Conservation (phyloP, 495 filamentous ascomycete species). For the Trichocladium antarcticum region DNA sequence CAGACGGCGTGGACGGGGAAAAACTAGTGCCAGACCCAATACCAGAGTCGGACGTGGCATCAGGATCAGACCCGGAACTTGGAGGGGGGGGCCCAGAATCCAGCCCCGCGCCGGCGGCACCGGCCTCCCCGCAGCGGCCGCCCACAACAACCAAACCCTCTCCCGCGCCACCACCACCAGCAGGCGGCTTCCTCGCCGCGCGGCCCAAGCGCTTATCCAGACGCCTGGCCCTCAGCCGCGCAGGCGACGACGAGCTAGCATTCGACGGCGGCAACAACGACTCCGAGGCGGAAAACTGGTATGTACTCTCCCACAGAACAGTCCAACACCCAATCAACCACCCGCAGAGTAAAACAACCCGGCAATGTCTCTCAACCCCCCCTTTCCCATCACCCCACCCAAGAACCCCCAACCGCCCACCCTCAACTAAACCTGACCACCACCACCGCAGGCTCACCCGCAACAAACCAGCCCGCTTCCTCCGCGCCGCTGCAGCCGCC, state of each 20-base stretch:
- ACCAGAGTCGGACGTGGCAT: background rate
- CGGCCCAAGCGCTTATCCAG: slow-evolving; percentile 7
- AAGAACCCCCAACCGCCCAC: background rate
- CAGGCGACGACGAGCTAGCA: slow-evolving; percentile 8
- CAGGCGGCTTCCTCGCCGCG: slow-evolving; percentile 5
- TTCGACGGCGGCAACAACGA: background rate
- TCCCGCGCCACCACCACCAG: background rate
- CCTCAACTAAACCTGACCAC: background rate
- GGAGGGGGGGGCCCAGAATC: no score
- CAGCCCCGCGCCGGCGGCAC: no score
- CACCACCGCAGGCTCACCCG: background rate
- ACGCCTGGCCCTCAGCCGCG: background rate
- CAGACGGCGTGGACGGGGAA: background rate
- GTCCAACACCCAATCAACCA: no score
- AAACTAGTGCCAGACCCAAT: background rate
- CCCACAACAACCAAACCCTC: background rate
- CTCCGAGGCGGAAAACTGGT: background rate
- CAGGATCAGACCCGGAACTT: background rate
- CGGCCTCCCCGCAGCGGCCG: no score
- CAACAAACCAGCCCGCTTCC: slow-evolving; percentile 9
- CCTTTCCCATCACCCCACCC: no score
- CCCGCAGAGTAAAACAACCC: no score
- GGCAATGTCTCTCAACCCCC: no score
- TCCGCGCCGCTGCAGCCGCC: background rate
- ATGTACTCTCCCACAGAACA: no score